phyloP scores from a whole-genome alignment of 2,329 filamentous ascomycete species.

The Myriosclerotinia scirpicola region DNA sequence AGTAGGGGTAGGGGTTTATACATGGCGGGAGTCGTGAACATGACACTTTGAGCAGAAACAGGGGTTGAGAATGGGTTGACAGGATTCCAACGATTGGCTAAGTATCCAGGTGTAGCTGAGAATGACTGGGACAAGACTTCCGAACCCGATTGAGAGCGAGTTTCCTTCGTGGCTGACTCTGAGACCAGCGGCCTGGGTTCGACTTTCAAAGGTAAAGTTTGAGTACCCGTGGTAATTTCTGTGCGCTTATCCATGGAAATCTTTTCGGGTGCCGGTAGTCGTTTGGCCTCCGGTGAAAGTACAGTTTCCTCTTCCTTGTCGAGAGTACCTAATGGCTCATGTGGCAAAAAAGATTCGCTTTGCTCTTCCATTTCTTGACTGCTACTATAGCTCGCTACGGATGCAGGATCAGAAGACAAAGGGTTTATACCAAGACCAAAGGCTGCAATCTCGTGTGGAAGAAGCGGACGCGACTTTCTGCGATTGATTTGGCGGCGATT shows the following conservation, averaged over 20 bases:
- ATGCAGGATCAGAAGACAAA: slow-evolving; percentile 38
- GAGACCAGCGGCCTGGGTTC: background rate
- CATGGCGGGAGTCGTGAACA: slow-evolving; percentile 46
- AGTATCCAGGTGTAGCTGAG: slow-evolving; percentile 40
- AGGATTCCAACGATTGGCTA: slow-evolving; percentile 56
- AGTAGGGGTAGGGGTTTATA: slow-evolving; percentile 38
- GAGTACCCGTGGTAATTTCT: background rate
- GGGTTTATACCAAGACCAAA: slow-evolving; percentile 50
- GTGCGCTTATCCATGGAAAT: background rate
- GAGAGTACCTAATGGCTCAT: slow-evolving; percentile 13
- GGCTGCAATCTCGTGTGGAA: slow-evolving; percentile 71
- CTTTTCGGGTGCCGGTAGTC: background rate
- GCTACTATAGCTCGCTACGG: slow-evolving; percentile 30
- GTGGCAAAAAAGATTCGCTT: slow-evolving; percentile 3
- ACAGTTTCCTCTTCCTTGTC: slow-evolving; percentile 19
- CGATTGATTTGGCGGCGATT: slow-evolving; percentile 92
- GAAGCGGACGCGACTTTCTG: slow-evolving; percentile 80
- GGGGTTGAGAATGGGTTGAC: slow-evolving; percentile 53
- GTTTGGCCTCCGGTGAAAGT: background rate
- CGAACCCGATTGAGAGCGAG: slow-evolving; percentile 27
- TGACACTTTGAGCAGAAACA: slow-evolving; percentile 41
- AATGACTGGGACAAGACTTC: slow-evolving; percentile 36
- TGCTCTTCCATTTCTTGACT: slow-evolving; percentile 31
- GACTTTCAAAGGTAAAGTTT: background rate
- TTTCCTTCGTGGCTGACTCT: slow-evolving; percentile 20